phyloP scores from a whole-genome alignment of 1,284 basidiomycete genomes.

The Clitocybe nebularis region DNA sequence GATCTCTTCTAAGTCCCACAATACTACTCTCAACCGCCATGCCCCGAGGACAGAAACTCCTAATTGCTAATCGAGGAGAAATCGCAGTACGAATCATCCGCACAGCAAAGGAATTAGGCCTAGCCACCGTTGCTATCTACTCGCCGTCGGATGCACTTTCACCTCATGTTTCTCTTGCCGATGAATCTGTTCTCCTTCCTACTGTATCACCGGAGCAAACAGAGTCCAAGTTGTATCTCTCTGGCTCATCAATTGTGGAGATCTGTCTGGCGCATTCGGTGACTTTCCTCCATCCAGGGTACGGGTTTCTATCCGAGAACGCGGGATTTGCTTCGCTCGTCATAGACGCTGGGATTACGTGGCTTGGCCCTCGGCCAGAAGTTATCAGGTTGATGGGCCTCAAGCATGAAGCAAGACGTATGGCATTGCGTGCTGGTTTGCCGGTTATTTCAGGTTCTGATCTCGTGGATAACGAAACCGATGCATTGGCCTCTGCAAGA shows the following conservation, averaged over 20 bases:
- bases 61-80: conserved; percentile 40
- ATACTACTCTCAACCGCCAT: no score
- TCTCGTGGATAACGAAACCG: conserved; percentile 6
- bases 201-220: conserved; percentile 13
- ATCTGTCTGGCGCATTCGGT: conserved; percentile 40
- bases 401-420: conserved; percentile 13
- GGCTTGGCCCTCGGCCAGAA: conserved; percentile 56
- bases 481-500: conserved; percentile 9
- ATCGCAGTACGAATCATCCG: conserved; percentile 54
- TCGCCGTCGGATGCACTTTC: conserved; percentile 50
- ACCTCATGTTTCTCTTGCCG: conserved; percentile 50
- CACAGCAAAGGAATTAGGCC: conserved; percentile 44
- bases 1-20: no score
- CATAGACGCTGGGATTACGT: conserved; percentile 47
- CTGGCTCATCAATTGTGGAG: conserved; percentile 36
- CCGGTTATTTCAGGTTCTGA: conserved; percentile 14
- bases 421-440: conserved; percentile 10
- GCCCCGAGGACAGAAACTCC: conserved; percentile 28
- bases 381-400: conserved; percentile 35
- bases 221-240: conserved; percentile 43
- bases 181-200: conserved; percentile 40
- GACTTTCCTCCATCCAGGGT: conserved; percentile 64
- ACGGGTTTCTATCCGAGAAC: conserved; percentile 68
- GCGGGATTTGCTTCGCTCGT: conserved; percentile 51
- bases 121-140: conserved; percentile 52